Base-by-base conservation (phyloP, 108 stramenopile species). In the Bacterosira constricta region DNA sequence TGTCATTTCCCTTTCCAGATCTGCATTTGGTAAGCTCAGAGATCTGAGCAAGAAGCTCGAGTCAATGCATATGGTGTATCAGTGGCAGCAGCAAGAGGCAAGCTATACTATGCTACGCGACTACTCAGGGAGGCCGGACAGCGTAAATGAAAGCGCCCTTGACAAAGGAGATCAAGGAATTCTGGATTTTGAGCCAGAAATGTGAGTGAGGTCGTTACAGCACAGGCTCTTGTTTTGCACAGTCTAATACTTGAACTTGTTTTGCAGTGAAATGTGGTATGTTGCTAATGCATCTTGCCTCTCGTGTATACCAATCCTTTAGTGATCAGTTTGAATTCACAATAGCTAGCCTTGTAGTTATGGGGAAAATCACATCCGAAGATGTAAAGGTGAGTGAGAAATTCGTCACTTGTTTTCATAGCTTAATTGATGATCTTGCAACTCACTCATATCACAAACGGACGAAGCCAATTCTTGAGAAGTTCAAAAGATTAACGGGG, bases 321-420 rank as follows among this genome's bases (percentile, higher is more conserved):
- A n/a, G n/a, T 39, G 83, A 86, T 71, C 79, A 82, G 68, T 84
- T 72, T 56, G 86, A 86, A 63, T 86, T 86, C 42, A 46, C 81
- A 51, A 65, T 86, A 17, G 83, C 79, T 27, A 83, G 82, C 17
- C 65, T 86, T 32, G 63, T 86, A n/a, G 26, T 74, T 11, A 67
- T 86, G 55, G 47, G 74, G 13, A 82, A 84, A 57, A 51, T 86
- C 12, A 53, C 69, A 7, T 61, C 59, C 6, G 69, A 71, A 37
- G 83, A 84, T 39, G 60, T 86, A n/a, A 12, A 54, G 53, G n/a
- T n/a, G n/a, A n/a, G n/a, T n/a, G n/a, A n/a, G n/a, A n/a, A n/a
- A n/a, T n/a, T n/a, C n/a, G n/a, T n/a, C n/a, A n/a, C n/a, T n/a
- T n/a, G n/a, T n/a, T n/a, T n/a, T n/a, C n/a, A n/a, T n/a, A n/a